Conservation (phyloP, 805 yeast species). For the Aciculoconidium aculeatum region DNA sequence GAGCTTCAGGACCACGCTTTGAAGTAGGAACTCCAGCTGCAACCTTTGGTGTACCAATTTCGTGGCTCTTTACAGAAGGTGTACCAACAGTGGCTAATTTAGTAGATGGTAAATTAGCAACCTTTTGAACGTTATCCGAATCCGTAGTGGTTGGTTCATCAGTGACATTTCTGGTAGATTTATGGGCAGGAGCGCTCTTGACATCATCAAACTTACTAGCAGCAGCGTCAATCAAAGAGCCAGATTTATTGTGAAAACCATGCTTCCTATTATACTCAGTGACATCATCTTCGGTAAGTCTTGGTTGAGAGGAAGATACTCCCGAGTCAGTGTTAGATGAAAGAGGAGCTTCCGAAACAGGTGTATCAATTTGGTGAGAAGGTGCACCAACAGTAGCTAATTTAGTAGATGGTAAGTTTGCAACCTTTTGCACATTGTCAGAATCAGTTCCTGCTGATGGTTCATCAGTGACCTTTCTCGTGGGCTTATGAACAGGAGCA, state of each 20-base stretch:
- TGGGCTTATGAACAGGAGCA: constrained; percentile 12
- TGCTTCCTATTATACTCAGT: constrained; percentile 24
- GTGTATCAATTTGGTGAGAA: too few species aligned
- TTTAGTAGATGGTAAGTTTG: too few species aligned
- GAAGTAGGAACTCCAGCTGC: too few species aligned
- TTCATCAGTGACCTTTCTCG: background rate
- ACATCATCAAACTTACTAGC: constrained; percentile 14
- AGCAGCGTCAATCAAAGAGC: constrained; percentile 22
- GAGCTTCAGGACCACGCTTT: too few species aligned
- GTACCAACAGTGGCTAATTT: too few species aligned
- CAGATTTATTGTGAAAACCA: constrained; percentile 15
- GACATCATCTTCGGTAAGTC: constrained; percentile 18
- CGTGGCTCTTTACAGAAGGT: too few species aligned
- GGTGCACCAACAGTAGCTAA: too few species aligned
- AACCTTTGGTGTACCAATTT: too few species aligned
- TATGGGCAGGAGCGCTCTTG: constrained; percentile 10
- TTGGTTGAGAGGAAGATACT: too few species aligned
- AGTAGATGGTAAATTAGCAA: too few species aligned
- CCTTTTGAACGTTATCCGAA: constrained; percentile 1
- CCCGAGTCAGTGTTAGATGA: too few species aligned
- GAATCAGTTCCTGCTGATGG: background rate
- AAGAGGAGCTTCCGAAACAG: too few species aligned
- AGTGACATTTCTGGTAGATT: constrained; percentile 1
- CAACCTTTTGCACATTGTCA: background rate
- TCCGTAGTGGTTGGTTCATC: constrained; percentile 1